Evolutionary conservation across 768 basidiomycete genomes (phyloP).

Genomic region (Chlorophyllum brunneum): DNA sequence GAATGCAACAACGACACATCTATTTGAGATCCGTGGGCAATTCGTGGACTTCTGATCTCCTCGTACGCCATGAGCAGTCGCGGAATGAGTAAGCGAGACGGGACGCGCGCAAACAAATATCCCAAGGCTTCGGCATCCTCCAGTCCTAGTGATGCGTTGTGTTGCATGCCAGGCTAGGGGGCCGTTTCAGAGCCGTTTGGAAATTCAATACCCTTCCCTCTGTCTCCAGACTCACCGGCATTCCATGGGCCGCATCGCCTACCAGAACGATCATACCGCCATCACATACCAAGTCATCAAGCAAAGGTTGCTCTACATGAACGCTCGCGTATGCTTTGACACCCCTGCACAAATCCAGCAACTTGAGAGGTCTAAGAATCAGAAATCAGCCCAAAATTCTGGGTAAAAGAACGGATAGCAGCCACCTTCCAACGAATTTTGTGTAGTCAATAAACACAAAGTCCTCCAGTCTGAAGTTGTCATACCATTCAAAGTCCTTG

Average conservation of each 20-base stretch:
- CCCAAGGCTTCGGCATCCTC: conserved; percentile 64
- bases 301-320: conserved; percentile 24
- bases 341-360: conserved; percentile 25
- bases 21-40: conserved; percentile 33
- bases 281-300: conserved; percentile 49
- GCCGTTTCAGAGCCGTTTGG: neutral
- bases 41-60: conserved; percentile 54
- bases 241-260: conserved; percentile 61
- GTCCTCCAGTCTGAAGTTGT: conserved; percentile 26
- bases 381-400: neutral
- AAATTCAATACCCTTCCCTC: neutral
- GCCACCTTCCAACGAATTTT: conserved; percentile 33
- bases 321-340: conserved; percentile 23
- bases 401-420: neutral
- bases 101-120: conserved; percentile 53
- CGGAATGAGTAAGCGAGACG: conserved; percentile 41
- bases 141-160: conserved; percentile 47
- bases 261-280: conserved; percentile 44
- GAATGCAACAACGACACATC: conserved; percentile 43
- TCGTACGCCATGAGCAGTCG: conserved; percentile 52
- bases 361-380: conserved; percentile 27
- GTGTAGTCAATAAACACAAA: conserved; percentile 28
- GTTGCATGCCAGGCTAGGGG: conserved; percentile 48
- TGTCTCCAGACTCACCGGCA: conserved; percentile 34
- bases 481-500: conserved; percentile 23